Conservation (phyloP, 768 basidiomycete genomes). For the Rossbeevera mucosa region DNA sequence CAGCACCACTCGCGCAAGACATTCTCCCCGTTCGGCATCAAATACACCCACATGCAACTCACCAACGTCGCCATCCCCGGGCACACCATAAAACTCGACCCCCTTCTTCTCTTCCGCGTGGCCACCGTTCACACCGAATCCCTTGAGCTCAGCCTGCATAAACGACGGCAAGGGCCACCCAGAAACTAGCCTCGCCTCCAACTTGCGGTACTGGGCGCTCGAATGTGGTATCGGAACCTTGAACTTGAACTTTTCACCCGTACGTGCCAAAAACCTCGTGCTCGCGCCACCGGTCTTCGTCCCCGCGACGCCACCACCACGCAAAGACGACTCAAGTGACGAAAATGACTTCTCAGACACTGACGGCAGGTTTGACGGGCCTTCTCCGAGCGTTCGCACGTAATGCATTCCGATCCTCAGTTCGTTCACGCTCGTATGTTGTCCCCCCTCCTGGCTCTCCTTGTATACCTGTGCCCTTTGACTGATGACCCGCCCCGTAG, state of each 20-base stretch:
- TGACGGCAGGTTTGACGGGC: conserved; percentile 32
- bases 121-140: conserved; percentile 11
- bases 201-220: conserved; percentile 31
- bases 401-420: conserved; percentile 67
- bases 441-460: conserved; percentile 31
- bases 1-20: conserved; percentile 51
- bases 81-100: conserved; percentile 55
- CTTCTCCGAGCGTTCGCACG: conserved; percentile 62
- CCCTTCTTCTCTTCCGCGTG: conserved; percentile 38
- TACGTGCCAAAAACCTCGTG: conserved; percentile 46
- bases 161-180: conserved; percentile 54
- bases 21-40: conserved; percentile 43
- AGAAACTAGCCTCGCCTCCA: conserved; percentile 47
- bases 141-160: conserved; percentile 48
- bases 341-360: conserved; percentile 49
- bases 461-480: conserved; percentile 61
- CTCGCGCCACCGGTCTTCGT: conserved; percentile 22
- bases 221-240: conserved; percentile 40
- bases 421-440: conserved; percentile 53
- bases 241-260: conserved; percentile 58
- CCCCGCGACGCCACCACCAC: conserved; percentile 25
- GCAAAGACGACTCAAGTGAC: conserved; percentile 57
- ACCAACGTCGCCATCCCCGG: conserved; percentile 47
- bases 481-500: conserved; percentile 48
- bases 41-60: conserved; percentile 54